phyloP scores from a whole-genome alignment of 352 stramenopile species.

The Phytophthora parvispora region DNA sequence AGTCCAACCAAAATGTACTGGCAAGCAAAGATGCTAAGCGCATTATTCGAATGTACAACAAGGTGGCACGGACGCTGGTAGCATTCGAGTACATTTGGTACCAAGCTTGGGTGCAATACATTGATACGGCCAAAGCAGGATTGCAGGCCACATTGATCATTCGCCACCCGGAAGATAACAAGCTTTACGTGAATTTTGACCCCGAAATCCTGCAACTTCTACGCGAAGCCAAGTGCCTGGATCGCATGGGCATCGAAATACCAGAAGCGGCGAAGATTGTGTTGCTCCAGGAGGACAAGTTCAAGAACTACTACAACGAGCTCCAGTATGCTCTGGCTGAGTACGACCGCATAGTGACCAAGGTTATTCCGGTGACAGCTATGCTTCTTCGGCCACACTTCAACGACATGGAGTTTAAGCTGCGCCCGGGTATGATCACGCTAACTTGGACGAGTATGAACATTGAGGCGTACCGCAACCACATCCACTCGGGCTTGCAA shows the following conservation, averaged over 20 bases:
- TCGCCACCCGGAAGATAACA: slow-evolving; percentile 98
- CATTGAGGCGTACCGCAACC: slow-evolving; percentile 98
- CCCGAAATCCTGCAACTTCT: slow-evolving; percentile 98
- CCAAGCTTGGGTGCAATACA: slow-evolving; percentile 98
- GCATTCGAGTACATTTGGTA: slow-evolving; percentile 99
- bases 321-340: slow-evolving; percentile 98
- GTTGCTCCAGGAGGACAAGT: slow-evolving; percentile 98
- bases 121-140: slow-evolving; percentile 98
- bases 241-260: slow-evolving; percentile 99
- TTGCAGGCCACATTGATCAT: slow-evolving; percentile 99
- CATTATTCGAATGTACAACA: slow-evolving; percentile 99
- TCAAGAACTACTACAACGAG: slow-evolving; percentile 99
- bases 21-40: slow-evolving; percentile 97
- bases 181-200: slow-evolving; percentile 99
- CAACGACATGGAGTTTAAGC: slow-evolving; percentile 99
- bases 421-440: slow-evolving; percentile 99
- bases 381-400: slow-evolving; percentile 98
- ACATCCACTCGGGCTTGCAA: slow-evolving; percentile 94
- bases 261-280: slow-evolving; percentile 98
- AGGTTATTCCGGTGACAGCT: slow-evolving; percentile 98
- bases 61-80: slow-evolving; percentile 98
- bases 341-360: slow-evolving; percentile 98
- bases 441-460: slow-evolving; percentile 99
- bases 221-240: slow-evolving; percentile 97
- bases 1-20: slow-evolving; percentile 98